Evolutionary conservation across 164 flowering plant species (phyloP).

Genomic region (Kingdonia uniflora): DNA sequence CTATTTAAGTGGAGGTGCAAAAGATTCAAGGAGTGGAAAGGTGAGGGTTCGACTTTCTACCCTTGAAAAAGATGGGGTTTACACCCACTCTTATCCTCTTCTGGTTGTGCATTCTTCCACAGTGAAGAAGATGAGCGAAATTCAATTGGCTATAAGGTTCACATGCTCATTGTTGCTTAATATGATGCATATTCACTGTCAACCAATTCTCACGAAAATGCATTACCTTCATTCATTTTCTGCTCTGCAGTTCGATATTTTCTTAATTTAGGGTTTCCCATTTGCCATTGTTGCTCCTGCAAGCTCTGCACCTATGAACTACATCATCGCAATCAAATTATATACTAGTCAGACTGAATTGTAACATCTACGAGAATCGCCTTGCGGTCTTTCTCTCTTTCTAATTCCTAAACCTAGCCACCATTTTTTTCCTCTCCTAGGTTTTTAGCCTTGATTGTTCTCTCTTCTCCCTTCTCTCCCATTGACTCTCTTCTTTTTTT

Average conservation of each 20-base stretch:
- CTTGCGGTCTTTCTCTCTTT: no score
- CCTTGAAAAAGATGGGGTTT: conserved; percentile 77
- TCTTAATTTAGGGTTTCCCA: no score
- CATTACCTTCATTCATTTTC: conserved; percentile 67
- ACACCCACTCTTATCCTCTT: conserved; percentile 85
- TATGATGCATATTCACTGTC: conserved; percentile 67
- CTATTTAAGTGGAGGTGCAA: conserved; percentile 61
- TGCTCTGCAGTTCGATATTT: conserved; percentile 65
- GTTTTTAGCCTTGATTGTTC: no score
- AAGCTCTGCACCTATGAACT: conserved; percentile 29
- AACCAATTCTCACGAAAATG: conserved; percentile 84
- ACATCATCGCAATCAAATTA: no score
- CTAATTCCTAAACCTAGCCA: no score
- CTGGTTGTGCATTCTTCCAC: conserved; percentile 78
- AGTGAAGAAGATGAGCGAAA: conserved; percentile 88
- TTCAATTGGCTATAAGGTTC: conserved; percentile 83
- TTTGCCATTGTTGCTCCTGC: conserved; percentile 77
- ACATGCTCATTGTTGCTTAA: conserved; percentile 72
- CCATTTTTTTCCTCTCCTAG: no score
- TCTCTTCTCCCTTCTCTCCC: no score
- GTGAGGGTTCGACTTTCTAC: conserved; percentile 82
- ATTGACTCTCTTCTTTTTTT: no score
- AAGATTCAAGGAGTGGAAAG: conserved; percentile 72
- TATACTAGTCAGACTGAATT: no score
- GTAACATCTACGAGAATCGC: no score